Base-by-base conservation (phyloP, 1,284 basidiomycete genomes). In the Naganishia liquefaciens region DNA sequence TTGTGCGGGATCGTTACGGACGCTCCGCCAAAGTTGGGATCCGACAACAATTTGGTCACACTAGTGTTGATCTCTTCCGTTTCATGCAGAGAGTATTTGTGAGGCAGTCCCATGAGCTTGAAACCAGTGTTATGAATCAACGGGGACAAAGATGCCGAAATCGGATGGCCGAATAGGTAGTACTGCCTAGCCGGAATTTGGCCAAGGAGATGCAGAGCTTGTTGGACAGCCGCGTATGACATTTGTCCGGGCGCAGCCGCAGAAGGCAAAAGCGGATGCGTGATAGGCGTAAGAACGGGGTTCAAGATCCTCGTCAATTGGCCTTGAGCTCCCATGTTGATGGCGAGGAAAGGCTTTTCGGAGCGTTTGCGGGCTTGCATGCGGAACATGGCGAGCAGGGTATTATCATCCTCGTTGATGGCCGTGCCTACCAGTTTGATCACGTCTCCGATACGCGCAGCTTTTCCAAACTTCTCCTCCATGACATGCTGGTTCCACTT, bases 1-100 rank as follows among this genome's bases (percentile, higher is more conserved):
- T 97, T 97, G 82, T 88, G 88, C 2, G 93, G 93, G 68, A 96
- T 95, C 5, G 96, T 99, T 27, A 98, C 93, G 6, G 90, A 93
- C 7, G 94, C 94, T 3, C 95, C 95, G 19, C 95, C 95, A 78
- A 98, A 99, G 62, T 88, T 85, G 0, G 85, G 82, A 9, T 85
- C 81, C 0, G 82, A 77, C 17, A 98, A 80, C 1, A 87, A 82
- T 0, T 82, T 79, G 70, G 84, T 84, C 68, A 96, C 82, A 55
- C 84, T 82, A 9, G 87, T 84, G 58, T 86, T 86, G 0, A 95
- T 83, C 6, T 81, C 78, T 15, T 81, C 74, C 0, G 90, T 89
- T 80, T 98, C 91, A 54, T 90, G 81, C n/a, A 90, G 80, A 43
- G 82, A 82, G 76, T 96, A 97, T 15, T 77, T 75, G 75, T 94